Evolutionary conservation across 208 protist species (phyloP).

Genomic region (Crithidia fasciculata): DNA sequence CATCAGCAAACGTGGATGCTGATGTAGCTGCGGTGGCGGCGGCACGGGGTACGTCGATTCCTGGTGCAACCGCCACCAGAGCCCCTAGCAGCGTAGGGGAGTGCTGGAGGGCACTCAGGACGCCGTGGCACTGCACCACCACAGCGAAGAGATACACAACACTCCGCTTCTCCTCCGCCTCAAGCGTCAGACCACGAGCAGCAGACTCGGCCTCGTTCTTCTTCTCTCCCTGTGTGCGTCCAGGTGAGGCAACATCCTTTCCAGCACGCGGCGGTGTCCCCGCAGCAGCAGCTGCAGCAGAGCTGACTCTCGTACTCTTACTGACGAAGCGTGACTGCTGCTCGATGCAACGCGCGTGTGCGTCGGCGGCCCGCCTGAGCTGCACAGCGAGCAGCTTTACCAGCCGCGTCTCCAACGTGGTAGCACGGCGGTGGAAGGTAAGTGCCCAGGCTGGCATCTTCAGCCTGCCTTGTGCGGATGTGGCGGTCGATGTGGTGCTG

Average conservation of each 20-base stretch:
- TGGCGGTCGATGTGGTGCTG: background rate
- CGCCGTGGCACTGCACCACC: slow-evolving; percentile 24
- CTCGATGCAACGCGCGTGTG: slow-evolving; percentile 10
- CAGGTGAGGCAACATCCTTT: no score
- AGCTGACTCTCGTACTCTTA: no score
- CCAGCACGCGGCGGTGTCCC: background rate
- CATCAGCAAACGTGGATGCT: background rate
- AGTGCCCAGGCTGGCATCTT: slow-evolving; percentile 11
- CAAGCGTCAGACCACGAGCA: no score
- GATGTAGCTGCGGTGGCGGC: background rate
- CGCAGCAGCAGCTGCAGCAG: background rate
- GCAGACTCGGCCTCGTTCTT: no score
- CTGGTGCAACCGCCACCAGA: slow-evolving; percentile 27
- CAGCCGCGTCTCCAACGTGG: slow-evolving; percentile 25
- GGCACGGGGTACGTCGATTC: background rate
- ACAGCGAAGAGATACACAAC: slow-evolving; percentile 5
- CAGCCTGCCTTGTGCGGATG: background rate
- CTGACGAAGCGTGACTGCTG: no score
- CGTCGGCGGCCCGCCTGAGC: slow-evolving; percentile 28
- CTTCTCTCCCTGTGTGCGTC: no score
- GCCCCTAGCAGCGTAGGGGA: slow-evolving; percentile 26
- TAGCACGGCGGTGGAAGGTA: slow-evolving; percentile 16
- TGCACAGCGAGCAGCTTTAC: slow-evolving; percentile 24
- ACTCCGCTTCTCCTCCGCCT: background rate
- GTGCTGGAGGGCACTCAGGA: slow-evolving; percentile 12